A percentile compares a stretch with the other conserved stretches of the same genome.
Conservation (phyloP, 331 rosid genomes). For the Rosa hybrid region DNA sequence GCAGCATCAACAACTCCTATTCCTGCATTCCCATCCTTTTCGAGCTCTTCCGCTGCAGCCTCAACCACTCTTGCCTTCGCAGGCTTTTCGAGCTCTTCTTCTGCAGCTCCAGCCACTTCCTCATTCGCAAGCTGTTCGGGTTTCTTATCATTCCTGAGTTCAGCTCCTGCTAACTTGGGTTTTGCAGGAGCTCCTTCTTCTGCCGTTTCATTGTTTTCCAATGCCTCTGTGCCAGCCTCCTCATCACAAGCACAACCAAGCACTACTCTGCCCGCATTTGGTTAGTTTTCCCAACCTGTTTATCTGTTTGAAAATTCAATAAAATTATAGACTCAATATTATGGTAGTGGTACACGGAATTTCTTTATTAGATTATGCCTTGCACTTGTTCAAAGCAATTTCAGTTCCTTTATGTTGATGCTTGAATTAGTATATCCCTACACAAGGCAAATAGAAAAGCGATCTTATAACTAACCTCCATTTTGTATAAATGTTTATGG, state of each 20-base stretch:
- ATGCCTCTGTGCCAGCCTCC: constrained; percentile 4
- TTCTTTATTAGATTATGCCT: neutral
- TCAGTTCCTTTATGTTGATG: neutral
- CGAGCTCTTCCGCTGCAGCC: constrained; percentile 35
- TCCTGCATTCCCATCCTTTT: constrained; percentile 1
- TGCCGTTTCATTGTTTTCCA: constrained; percentile 45
- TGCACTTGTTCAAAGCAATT: neutral
- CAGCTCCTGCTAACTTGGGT: no score
- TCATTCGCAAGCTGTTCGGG: constrained; percentile 16
- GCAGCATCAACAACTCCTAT: constrained; percentile 10
- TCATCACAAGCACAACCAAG: no score
- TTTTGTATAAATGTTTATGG: neutral
- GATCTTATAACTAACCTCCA: neutral
- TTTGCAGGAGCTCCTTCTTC: no score
- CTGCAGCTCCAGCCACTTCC: constrained; percentile 36
- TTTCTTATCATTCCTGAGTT: constrained; percentile 56
- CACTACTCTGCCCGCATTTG: constrained; percentile 25
- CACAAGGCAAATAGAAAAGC: neutral
- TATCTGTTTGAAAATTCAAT: neutral
- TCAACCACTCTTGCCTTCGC: constrained; percentile 36
- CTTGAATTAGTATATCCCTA: neutral
- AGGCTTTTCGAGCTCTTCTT: constrained; percentile 31
- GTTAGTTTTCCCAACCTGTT: constrained; percentile 38
- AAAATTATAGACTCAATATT: neutral
- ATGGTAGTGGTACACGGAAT: neutral